Conservation (phyloP, 192 early-diverging fungal genomes). For the Obelidium mucronatum region DNA sequence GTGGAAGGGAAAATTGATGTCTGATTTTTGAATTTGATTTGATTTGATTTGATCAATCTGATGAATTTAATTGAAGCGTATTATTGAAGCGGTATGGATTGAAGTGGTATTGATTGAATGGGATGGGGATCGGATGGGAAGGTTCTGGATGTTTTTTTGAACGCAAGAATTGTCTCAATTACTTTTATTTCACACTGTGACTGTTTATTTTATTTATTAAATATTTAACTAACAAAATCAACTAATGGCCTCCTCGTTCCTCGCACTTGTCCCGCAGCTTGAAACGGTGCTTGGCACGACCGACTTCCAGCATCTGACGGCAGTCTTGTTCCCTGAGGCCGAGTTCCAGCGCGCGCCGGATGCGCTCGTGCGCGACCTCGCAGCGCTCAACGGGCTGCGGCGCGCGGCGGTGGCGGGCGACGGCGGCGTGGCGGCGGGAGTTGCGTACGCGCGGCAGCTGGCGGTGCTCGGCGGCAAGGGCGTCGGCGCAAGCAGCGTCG, state of each 20-base stretch:
- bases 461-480: background rate
- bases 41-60: background rate
- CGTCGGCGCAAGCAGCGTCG: background rate
- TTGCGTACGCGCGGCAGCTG: slow-evolving; percentile 2
- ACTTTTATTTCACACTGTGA: background rate
- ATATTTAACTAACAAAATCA: background rate
- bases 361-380: background rate
- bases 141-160: background rate
- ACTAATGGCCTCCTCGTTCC: background rate
- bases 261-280: background rate
- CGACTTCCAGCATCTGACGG: slow-evolving; percentile 5
- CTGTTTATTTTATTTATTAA: background rate
- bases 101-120: background rate
- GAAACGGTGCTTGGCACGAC: background rate
- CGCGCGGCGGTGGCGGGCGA: background rate
- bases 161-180: no score
- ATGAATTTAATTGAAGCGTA: no score
- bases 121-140: background rate
- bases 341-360: background rate
- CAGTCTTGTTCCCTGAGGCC: background rate
- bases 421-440: background rate
- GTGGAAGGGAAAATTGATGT: background rate
- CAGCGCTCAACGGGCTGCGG: background rate
- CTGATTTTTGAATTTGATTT: background rate
- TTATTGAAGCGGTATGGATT: no score